Conservation (phyloP, 768 basidiomycete genomes). For the Lactifluus pinguis region DNA sequence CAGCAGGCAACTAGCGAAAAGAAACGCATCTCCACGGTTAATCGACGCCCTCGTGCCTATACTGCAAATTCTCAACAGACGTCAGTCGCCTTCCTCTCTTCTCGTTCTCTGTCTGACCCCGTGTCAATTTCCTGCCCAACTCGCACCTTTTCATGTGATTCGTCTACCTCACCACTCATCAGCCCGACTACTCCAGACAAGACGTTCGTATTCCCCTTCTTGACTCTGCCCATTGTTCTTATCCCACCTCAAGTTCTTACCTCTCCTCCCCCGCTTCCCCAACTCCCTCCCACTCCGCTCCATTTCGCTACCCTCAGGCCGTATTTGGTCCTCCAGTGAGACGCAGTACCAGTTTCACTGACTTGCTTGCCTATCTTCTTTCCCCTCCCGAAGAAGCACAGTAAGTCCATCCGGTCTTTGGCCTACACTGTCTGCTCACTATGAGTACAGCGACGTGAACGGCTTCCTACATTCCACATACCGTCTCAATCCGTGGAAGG, state of each 20-base stretch:
- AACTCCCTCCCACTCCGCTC: constrained; percentile 24
- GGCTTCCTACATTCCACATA: constrained; percentile 8
- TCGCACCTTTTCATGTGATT: not conserved
- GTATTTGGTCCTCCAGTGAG: constrained; percentile 37
- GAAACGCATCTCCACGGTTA: constrained; percentile 51
- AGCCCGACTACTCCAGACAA: constrained; percentile 11
- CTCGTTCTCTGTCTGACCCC: constrained; percentile 1
- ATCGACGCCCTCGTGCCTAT: constrained; percentile 58
- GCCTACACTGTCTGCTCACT: not conserved
- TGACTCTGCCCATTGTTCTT: not conserved
- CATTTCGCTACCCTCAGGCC: constrained; percentile 19
- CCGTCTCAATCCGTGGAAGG: constrained; percentile 37
- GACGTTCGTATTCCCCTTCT: constrained; percentile 6
- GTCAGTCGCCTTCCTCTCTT: constrained; percentile 29
- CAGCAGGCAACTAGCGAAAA: constrained; percentile 82
- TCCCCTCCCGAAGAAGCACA: constrained; percentile 56
- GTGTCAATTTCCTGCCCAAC: not conserved
- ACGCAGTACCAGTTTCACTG: constrained; percentile 51
- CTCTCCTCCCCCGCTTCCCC: constrained; percentile 24
- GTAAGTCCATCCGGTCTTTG: constrained; percentile 19
- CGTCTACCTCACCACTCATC: not conserved
- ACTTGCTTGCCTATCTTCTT: constrained; percentile 64
- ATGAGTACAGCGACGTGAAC: constrained; percentile 1
- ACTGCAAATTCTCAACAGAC: constrained; percentile 37
- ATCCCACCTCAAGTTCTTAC: not conserved